Conservation (phyloP, 768 basidiomycete genomes). For the Psilocybe subaeruginosa region DNA sequence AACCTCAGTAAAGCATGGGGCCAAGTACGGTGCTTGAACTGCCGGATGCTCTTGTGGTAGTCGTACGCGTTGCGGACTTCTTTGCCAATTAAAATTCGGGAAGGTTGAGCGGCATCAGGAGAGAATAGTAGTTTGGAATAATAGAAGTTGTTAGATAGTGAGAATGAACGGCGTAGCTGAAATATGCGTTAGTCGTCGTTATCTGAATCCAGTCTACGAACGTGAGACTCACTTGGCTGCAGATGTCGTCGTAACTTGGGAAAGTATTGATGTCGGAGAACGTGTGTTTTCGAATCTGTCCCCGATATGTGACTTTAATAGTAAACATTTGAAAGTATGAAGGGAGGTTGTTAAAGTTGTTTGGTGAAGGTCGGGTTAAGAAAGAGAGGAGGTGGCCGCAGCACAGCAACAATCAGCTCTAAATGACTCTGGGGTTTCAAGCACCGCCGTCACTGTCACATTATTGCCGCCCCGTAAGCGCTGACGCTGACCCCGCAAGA, state of each 20-base stretch:
- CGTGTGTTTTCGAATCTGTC: constrained; percentile 69
- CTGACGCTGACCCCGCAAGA: constrained; percentile 11
- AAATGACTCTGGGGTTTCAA: constrained; percentile 20
- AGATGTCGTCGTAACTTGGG: constrained; percentile 65
- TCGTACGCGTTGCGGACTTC: constrained; percentile 63
- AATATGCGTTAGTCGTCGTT: constrained; percentile 25
- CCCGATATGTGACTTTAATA: constrained; percentile 77
- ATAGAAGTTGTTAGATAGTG: constrained; percentile 59
- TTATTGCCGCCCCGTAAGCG: constrained; percentile 19
- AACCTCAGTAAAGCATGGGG: constrained; percentile 65
- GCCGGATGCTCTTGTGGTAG: constrained; percentile 52
- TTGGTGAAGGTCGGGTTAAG: constrained; percentile 18
- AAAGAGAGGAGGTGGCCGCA: constrained; percentile 17
- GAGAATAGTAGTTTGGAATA: constrained; percentile 73
- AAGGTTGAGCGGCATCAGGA: constrained; percentile 53
- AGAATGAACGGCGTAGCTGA: constrained; percentile 75
- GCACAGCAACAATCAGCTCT: constrained; percentile 20
- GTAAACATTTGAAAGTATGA: constrained; percentile 57
- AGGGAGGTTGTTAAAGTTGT: background rate
- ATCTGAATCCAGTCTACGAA: background rate
- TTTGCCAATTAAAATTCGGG: constrained; percentile 62
- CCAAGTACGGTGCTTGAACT: constrained; percentile 56
- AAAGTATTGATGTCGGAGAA: constrained; percentile 56
- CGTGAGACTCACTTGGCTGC: constrained; percentile 55
- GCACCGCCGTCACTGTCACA: constrained; percentile 24